These are phyloP conservation scores for Buxus sempervirens DNA, from an alignment of 164 flowering plant species.

Conservation along the genomic window DNA sequence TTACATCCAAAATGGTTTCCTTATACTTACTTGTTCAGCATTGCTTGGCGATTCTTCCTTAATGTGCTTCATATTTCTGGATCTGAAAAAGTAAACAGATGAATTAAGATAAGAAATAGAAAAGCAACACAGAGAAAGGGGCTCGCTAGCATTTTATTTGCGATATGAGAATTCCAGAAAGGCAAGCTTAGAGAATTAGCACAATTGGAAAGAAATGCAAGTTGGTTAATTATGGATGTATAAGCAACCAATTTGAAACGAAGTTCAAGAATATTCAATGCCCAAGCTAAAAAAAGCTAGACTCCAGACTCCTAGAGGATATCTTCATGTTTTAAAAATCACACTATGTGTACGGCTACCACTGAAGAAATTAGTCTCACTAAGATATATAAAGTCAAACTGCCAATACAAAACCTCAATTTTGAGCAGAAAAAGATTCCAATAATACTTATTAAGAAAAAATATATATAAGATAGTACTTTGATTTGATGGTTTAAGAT, in stretches of 20 bases:
- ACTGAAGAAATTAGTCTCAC: neutral
- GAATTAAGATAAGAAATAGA: neutral
- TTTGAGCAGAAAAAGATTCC: too few relatives aligned
- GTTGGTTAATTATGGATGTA: neutral
- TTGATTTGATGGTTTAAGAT: too few relatives aligned
- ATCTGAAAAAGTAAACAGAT: slow-evolving; percentile 3
- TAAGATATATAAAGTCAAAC: too few relatives aligned
- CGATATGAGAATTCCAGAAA: neutral
- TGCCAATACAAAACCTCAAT: too few relatives aligned
- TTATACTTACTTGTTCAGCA: slow-evolving; percentile 28
- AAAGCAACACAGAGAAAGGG: neutral
- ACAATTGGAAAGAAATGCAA: neutral
- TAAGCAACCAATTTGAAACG: neutral
- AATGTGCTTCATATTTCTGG: slow-evolving; percentile 29
- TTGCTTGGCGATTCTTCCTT: slow-evolving; percentile 33
- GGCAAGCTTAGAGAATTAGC: neutral
- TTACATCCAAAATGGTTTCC: neutral
- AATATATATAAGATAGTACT: too few relatives aligned
- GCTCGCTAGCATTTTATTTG: neutral
- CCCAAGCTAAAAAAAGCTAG: neutral
- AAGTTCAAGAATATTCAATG: neutral
- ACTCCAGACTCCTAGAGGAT: too few relatives aligned
- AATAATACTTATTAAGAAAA: too few relatives aligned
- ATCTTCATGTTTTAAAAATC: neutral
- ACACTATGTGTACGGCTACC: neutral